Base-by-base conservation (phyloP, 768 basidiomycete species). In the Pulveroboletus sp. region DNA sequence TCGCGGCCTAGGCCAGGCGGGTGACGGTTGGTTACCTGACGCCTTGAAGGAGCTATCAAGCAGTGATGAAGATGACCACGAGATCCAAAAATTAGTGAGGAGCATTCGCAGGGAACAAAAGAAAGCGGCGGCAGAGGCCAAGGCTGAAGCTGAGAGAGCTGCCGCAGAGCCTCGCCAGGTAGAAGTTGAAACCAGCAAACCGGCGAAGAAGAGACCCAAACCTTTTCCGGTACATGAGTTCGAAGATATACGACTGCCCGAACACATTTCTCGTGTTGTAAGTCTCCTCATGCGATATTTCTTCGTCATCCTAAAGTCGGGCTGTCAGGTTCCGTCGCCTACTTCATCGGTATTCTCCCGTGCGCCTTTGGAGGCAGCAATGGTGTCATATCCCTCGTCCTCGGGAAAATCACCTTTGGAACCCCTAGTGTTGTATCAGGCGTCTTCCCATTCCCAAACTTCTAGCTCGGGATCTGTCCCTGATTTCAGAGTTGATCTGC, bases 61-160 rank as follows among this genome's bases (percentile, higher is more conserved):
- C 36, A 72, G 70, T n/a, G 77, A 78, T 14, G 73, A 74, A 11
- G 75, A 75, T 11, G 69, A 68, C 21, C 63, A 66, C 7, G 58
- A 69, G 24, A 57, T 71, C 44, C 59, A 58, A 7, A 64, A 53
- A 11, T 52, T 72, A 6, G 64, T 64, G 10, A 71, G 57, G 43
- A 72, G 66, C 49, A 67, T 63, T 16, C 69, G 63, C 33, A 69
- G 57, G 43, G 57, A 63, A 40, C 52, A 62, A 36, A 64, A 54
- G 52, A 67, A 57, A 34, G 56, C 43, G 10, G 57, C 62, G 21
- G 50, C 55, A 10, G 49, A 39, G 7, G 55, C 51, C 5, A 57
- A 51, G 46, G 60, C 55, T 10, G 50, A 58, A 25, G 55, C 55
- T 11, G 53, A 49, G 45, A 56, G 38, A 31, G 53, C 50, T 25